phyloP scores from a whole-genome alignment of 371 early-diverging fungal genomes.

The Blakeslea trispora region DNA sequence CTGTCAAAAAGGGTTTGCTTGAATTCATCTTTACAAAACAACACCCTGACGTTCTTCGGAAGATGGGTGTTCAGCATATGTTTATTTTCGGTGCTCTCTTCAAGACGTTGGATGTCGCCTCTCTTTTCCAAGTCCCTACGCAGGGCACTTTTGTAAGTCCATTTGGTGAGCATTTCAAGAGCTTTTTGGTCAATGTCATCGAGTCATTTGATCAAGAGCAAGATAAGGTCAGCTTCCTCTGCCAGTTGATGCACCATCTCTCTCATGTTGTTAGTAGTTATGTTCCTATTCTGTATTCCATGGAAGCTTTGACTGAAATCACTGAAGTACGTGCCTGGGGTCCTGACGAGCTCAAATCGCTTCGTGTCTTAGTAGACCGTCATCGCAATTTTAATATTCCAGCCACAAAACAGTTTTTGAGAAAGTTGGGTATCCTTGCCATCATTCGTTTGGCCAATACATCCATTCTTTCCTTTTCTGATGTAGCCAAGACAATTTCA shows the following conservation, averaged over 20 bases:
- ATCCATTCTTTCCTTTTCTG: constrained; percentile 37
- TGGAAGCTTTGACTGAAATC: constrained; percentile 40
- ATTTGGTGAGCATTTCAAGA: constrained; percentile 43
- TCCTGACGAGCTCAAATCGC: constrained; percentile 47
- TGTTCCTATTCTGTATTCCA: constrained; percentile 41
- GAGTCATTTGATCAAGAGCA: constrained; percentile 25
- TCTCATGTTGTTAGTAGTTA: constrained; percentile 41
- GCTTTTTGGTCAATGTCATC: constrained; percentile 27
- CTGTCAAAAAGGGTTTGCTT: constrained; percentile 40
- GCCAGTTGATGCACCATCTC: constrained; percentile 44
- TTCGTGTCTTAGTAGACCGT: constrained; percentile 43
- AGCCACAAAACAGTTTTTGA: constrained; percentile 37
- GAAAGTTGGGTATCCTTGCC: constrained; percentile 36
- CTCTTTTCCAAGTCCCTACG: constrained; percentile 40
- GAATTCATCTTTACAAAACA: constrained; percentile 43
- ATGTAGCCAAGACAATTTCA: constrained; percentile 49
- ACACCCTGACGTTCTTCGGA: constrained; percentile 24
- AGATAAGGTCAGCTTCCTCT: constrained; percentile 33
- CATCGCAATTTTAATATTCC: constrained; percentile 44
- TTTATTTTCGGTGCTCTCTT: constrained; percentile 48
- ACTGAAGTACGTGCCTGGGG: constrained; percentile 35
- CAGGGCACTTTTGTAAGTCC: constrained; percentile 50
- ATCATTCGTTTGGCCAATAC: constrained; percentile 27
- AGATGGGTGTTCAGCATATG: constrained; percentile 31
- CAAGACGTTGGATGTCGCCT: constrained; percentile 35